Evolutionary conservation across 2,329 filamentous ascomycete species (phyloP), one percentile per base, ranked within the genome.

Genomic region (Venturia oleaginea): DNA sequence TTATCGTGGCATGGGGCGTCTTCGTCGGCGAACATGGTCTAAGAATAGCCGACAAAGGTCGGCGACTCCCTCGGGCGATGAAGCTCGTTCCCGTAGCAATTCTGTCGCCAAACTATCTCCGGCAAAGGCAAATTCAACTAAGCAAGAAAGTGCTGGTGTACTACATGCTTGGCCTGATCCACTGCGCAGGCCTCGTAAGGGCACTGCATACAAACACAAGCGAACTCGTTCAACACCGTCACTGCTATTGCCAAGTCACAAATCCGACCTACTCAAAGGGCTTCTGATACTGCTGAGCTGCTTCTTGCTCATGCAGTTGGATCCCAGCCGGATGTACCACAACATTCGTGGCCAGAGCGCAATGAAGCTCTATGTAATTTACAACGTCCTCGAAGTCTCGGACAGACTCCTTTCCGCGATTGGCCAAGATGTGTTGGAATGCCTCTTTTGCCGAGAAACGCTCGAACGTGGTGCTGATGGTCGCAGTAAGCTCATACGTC

Each of bases 281-380:
- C 80, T 91, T 24, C 83, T 99, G 65, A 93, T 99, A 67, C 84
- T 97, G 60, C 86, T 85, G 71, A 97, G 91, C 72, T 96, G 91
- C 70, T 80, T 89, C 62, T 86, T 93, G 17, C 80, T 99, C 61
- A 93, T 96, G 86, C 87, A 85, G 30, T 88, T 99, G 57, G 95
- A 99, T 73, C 94, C 94, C 6, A 97, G 92, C 72, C 86, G 92
- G 62, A 97, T 97, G 91, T 99, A 99, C 72, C 94, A 99, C 75
- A 92, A 92, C 71, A 96, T 99, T 70, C 88, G 93, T 59, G 94
- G 92, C 0, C 94, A 99, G 75, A 93, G 92, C 1, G 92, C 93
- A 8, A 97, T 99, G 78, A 99, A 99, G 74, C 83, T 99, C 13
- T 99, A 99, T 74, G 94, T 99, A 66, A 97, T 99, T 64, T 99